Evolutionary conservation across 1,139 yeast species (phyloP), one percentile per base, ranked within the genome.

Genomic region (Debaryomycetaceae sp.): DNA sequence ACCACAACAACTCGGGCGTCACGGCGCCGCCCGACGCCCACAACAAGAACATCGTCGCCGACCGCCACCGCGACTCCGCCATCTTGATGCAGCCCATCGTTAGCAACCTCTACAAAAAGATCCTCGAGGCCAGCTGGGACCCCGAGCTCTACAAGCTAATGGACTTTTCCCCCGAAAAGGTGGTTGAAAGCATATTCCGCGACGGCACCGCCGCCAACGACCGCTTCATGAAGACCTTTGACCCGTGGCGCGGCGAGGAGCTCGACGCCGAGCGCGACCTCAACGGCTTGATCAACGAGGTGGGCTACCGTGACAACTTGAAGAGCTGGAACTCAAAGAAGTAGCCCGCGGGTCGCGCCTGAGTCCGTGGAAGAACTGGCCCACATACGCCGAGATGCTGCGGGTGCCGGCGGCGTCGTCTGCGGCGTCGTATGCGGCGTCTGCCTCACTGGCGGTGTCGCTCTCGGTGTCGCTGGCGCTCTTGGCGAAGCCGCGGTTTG

Each of bases 51-150:
- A n/a, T n/a, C n/a, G n/a, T n/a, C n/a, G n/a, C n/a, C n/a, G n/a
- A n/a, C n/a, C n/a, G 13, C 27, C 11, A 12, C 17, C n/a, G n/a
- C n/a, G n/a, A n/a, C n/a, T n/a, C 31, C 5, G 16, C 29, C 32
- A 35, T 61, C 1, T 44, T 61, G 16, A 59, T 70, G 40, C 78
- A 75, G 42, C 81, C 81, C 0, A 57, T 74, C 2, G 65, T 79
- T 7, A 63, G 65, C 33, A 63, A 61, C 30, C 54, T 83, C 11
- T 73, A 81, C 44, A 72, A 76, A 37, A 74, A 73, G 42, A 74
- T 86, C 1, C 71, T 81, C 45, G 79, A 81, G 36, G 67, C 83
- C 23, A 72, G 84, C 0, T 86, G 95, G 95, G 88, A 83, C 45
- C 76, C 80, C 2, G 74, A 81, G 35, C 80, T 86, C 19, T 58